A percentile compares a stretch with the other conserved stretches of the same genome.
Evolutionary conservation across 176 grass and related monocot genomes (phyloP).

Genomic region (Saccharum officinarum): DNA sequence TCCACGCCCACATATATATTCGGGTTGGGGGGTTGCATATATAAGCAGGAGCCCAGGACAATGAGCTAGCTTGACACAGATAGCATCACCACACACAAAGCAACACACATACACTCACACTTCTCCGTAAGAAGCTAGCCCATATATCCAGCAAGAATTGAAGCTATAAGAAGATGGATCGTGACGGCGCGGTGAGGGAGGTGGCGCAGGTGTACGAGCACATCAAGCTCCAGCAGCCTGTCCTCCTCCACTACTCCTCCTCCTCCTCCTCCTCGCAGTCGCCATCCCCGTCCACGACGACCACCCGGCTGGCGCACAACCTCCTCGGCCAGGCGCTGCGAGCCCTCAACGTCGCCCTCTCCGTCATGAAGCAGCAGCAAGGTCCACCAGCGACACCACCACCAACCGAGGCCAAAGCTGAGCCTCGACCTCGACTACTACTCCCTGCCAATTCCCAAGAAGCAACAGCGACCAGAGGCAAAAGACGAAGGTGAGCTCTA

Average conservation of each 20-base stretch:
- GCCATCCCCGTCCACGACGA: too few species aligned
- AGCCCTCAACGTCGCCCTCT: conserved; percentile 35
- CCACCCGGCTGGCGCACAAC: not conserved
- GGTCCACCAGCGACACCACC: not conserved
- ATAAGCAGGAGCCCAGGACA: too few species aligned
- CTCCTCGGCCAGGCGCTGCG: conserved; percentile 20
- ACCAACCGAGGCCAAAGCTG: not conserved
- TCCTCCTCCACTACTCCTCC: not conserved
- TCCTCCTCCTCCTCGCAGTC: not conserved
- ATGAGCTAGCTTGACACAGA: too few species aligned
- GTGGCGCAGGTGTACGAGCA: conserved; percentile 22
- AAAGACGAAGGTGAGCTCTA: not conserved
- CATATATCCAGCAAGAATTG: too few species aligned
- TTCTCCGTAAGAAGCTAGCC: too few species aligned
- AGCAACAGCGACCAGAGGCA: not conserved
- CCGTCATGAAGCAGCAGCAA: conserved; percentile 13
- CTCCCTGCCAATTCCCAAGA: not conserved
- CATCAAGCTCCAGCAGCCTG: conserved; percentile 20
- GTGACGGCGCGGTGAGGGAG: not conserved
- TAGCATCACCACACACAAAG: too few species aligned
- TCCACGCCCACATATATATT: too few species aligned
- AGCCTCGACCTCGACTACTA: not conserved
- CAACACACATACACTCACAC: too few species aligned
- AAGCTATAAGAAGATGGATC: not conserved
- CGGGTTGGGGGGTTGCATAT: too few species aligned